A percentile compares a stretch with the other conserved stretches of the same genome.
These are phyloP conservation scores for Echinosophora koreensis DNA, from an alignment of 306 rosid genomes.

Conservation along the genomic window DNA sequence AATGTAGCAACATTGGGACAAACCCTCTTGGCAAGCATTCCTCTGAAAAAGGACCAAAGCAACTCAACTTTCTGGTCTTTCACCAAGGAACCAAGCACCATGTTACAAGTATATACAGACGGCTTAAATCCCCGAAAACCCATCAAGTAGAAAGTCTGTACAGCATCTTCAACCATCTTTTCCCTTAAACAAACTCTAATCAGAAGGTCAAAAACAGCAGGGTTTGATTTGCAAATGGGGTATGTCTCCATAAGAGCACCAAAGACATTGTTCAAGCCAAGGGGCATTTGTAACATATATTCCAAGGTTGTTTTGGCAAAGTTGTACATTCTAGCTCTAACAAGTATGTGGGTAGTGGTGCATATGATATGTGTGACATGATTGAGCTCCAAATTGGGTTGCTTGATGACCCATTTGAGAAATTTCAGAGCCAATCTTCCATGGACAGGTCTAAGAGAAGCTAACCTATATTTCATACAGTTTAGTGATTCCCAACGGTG, in stretches of 20 bases:
- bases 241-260: constrained; percentile 75
- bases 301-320: constrained; percentile 66
- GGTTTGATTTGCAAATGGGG: constrained; percentile 74
- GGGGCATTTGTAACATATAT: constrained; percentile 56
- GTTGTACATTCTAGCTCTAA: constrained; percentile 76
- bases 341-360: constrained; percentile 75
- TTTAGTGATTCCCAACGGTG: constrained; percentile 86
- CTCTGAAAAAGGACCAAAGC: constrained; percentile 73
- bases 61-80: constrained; percentile 56
- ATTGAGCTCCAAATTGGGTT: constrained; percentile 72
- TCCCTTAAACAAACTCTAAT: constrained; percentile 71
- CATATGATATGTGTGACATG: constrained; percentile 67
- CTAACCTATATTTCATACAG: constrained; percentile 70
- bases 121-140: constrained; percentile 70
- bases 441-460: constrained; percentile 83
- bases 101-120: constrained; percentile 75
- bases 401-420: constrained; percentile 72
- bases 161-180: constrained; percentile 67
- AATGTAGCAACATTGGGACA: constrained; percentile 69
- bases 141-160: constrained; percentile 67
- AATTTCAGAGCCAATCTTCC: constrained; percentile 78
- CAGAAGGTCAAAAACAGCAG: constrained; percentile 79
- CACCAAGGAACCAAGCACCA: constrained; percentile 74
- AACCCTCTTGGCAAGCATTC: constrained; percentile 67
- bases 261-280: constrained; percentile 62